Percentiles rank a stretch among this genome's conserved stretches.
These are phyloP conservation scores for Lipomyces orientalis DNA, from an alignment of 805 yeast genomes.

Conservation along the genomic window DNA sequence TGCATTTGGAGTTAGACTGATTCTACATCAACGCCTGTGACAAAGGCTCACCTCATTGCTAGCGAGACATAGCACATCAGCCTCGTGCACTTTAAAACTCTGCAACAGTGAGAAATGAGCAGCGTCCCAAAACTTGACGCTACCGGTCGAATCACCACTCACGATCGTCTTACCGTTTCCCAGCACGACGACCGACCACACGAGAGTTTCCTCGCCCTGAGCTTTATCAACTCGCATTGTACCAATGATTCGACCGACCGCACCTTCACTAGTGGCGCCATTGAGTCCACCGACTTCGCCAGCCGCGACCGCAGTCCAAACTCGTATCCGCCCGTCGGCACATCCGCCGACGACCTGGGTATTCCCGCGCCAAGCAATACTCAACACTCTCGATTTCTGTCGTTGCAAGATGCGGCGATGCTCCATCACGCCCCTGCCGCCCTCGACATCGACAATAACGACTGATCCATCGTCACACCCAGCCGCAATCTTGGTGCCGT, in stretches of 20 bases:
- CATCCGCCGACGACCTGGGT: slow-evolving; percentile 86
- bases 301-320: slow-evolving; percentile 64
- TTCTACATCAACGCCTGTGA: not conserved
- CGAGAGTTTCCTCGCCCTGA: slow-evolving; percentile 81
- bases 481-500: slow-evolving; percentile 71
- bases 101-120: slow-evolving; percentile 76
- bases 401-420: slow-evolving; percentile 77
- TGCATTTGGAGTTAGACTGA: not conserved
- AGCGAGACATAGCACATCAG: slow-evolving; percentile 81
- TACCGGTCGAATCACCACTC: slow-evolving; percentile 97
- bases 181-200: slow-evolving; percentile 81
- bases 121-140: slow-evolving; percentile 90
- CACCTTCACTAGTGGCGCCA: slow-evolving; percentile 19
- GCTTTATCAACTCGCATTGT: slow-evolving; percentile 93
- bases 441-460: slow-evolving; percentile 80
- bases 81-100: slow-evolving; percentile 82
- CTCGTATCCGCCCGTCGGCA: slow-evolving; percentile 88
- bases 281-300: slow-evolving; percentile 35
- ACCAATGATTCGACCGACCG: slow-evolving; percentile 70
- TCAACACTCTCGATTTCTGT: slow-evolving; percentile 74
- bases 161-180: slow-evolving; percentile 73
- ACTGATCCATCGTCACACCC: slow-evolving; percentile 97
- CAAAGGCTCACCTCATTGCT: slow-evolving; percentile 51
- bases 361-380: slow-evolving; percentile 75
- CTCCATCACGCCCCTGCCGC: slow-evolving; percentile 83